Percentiles rank a stretch among this genome's conserved stretches.
phyloP scores from a whole-genome alignment of 352 stramenopile genomes.

The Globisporangium uncinulatum region DNA sequence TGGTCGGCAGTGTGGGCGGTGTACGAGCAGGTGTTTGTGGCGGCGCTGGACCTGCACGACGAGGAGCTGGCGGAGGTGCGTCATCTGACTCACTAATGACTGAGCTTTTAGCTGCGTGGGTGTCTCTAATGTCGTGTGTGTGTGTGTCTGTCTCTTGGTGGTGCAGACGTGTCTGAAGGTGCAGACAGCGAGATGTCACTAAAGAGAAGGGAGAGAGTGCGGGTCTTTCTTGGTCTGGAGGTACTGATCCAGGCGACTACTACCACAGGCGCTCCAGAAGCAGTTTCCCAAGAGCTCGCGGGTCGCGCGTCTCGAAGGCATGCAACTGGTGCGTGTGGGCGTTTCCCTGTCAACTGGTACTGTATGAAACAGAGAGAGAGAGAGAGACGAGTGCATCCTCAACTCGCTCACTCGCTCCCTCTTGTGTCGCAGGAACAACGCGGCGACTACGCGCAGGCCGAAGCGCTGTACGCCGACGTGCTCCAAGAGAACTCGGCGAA shows the following conservation, averaged over 20 bases:
- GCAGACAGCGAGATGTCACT: no score
- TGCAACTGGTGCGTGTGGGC: conserved; percentile 26
- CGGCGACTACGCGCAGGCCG: conserved; percentile 46
- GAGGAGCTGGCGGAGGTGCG: conserved; percentile 33
- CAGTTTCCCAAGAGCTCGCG: conserved; percentile 62
- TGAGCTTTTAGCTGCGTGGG: no score
- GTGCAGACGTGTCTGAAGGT: conserved; percentile 13
- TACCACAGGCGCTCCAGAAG: conserved; percentile 27
- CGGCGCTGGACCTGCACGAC: conserved; percentile 58
- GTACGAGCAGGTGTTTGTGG: conserved; percentile 63
- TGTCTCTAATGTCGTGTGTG: background rate
- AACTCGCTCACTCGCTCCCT: background rate
- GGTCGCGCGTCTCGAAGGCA: conserved; percentile 49
- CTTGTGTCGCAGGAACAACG: conserved; percentile 26
- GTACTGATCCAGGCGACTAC: background rate
- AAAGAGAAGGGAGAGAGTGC: no score
- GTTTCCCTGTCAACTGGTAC: no score
- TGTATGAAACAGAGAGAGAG: background rate
- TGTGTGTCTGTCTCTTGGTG: conserved; percentile 8
- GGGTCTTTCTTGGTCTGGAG: no score
- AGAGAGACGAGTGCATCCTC: no score
- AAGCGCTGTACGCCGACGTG: conserved; percentile 55
- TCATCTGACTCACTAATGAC: background rate
- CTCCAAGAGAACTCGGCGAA: conserved; percentile 55
- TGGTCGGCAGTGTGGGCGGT: conserved; percentile 41